Evolutionary conservation across 495 filamentous ascomycete genomes (phyloP).

Genomic region (Opeltia flavorubescens): DNA sequence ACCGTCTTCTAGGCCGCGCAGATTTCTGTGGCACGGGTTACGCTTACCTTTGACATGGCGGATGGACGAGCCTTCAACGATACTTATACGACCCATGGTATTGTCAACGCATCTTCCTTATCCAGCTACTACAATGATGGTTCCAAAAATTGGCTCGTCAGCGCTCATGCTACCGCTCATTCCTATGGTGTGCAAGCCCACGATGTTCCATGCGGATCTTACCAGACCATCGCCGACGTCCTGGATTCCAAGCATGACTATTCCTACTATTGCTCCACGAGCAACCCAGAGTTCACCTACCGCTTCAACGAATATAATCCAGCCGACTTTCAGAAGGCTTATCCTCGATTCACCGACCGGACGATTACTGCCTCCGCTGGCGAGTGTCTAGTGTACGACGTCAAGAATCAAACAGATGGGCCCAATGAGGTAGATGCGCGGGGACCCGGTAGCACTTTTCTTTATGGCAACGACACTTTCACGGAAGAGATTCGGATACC

Average conservation of each 20-base stretch:
- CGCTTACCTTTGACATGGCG: constrained; percentile 6
- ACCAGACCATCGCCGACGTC: background rate
- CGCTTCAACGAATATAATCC: constrained; percentile 13
- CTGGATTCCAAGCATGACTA: constrained; percentile 1
- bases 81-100: constrained; percentile 4
- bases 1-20: constrained; percentile 3
- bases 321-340: constrained; percentile 1
- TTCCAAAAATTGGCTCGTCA: background rate
- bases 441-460: background rate
- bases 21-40: constrained; percentile 5
- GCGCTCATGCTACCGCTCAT: background rate
- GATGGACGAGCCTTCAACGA: constrained; percentile 7
- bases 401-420: background rate
- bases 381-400: constrained; percentile 2
- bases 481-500: constrained; percentile 7
- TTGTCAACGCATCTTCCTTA: constrained; percentile 6
- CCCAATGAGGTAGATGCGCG: background rate
- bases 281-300: constrained; percentile 10
- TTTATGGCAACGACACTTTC: background rate
- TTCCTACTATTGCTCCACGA: constrained; percentile 5
- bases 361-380: constrained; percentile 9
- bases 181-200: constrained; percentile 4
- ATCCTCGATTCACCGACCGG: constrained; percentile 9
- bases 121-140: constrained; percentile 1
- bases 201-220: background rate